Evolutionary conservation across 2,329 filamentous ascomycete genomes (phyloP), one percentile per base, ranked within the genome.

Genomic region (Scedosporium boydii): DNA sequence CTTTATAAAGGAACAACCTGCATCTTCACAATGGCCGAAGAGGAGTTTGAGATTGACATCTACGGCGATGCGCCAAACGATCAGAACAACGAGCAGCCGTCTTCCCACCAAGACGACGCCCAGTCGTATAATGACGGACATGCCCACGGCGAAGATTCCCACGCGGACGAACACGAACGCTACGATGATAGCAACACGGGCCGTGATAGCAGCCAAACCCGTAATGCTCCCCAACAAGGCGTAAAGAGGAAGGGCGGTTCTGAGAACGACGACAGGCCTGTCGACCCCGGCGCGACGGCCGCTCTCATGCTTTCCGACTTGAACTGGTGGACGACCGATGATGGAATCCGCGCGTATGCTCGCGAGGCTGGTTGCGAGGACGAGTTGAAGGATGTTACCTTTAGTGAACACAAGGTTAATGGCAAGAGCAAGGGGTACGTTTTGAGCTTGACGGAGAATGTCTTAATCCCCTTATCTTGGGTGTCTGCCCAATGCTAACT

Each of bases 391-490:
- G 95, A 98, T 65, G 86, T 99, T 60, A 96, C 93, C 0, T 99
- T 98, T 74, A 97, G 91, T 70, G 95, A 99, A 74, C 95, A 98
- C 76, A 99, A 99, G 73, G 93, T 98, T 58, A 99, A 99, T 68
- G 95, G 95, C 68, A 99, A 99, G 78, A 96, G 91, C 76, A 97
- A 98, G 79, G 93, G 95, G 93, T 96, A 81, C 66, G 86, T 75
- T 21, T 16, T 14, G n/a, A 27, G 23, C 9, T 29, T 27, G 46
- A 53, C 18, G 48, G 2, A 14, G 34, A 38, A 4, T 3, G 10
- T 10, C 9, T 41, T 29, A 10, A 7, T 53, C 38, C 16, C 34
- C 9, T n/a, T 16, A 60, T 21, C 58, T 27, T 14, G 3, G 18
- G 6, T 26, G 41, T 12, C 26, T 16, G 2, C 12, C 23, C 2